phyloP scores from a whole-genome alignment of 306 rosid genomes.

The Begonia loranthoides region DNA sequence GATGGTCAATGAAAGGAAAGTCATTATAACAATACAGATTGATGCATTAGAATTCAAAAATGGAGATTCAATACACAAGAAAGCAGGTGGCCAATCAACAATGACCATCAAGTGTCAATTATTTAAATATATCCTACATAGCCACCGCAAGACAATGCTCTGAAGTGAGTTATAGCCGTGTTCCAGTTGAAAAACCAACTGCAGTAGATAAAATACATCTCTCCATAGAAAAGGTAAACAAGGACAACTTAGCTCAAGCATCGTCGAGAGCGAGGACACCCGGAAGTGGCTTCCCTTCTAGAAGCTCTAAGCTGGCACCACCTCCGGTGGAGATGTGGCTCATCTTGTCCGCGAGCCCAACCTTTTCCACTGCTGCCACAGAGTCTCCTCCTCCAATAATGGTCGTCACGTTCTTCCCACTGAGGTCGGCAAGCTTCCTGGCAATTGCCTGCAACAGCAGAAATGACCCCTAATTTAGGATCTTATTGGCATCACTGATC shows the following conservation, averaged over 20 bases:
- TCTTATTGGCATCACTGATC: too few species aligned
- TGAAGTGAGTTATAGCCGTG: not conserved
- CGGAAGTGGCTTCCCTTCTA: conserved; percentile 89
- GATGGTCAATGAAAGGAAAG: too few species aligned
- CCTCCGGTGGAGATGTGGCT: conserved; percentile 98
- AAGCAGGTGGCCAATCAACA: not conserved
- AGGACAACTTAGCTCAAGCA: conserved; percentile 28
- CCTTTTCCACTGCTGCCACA: conserved; percentile 96
- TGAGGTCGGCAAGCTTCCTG: conserved; percentile 79
- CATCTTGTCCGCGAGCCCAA: conserved; percentile 86
- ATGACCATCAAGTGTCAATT: not conserved
- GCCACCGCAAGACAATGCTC: conserved; percentile 1
- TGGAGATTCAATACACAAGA: not conserved
- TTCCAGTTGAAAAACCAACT: not conserved
- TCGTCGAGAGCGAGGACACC: conserved; percentile 88
- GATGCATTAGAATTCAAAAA: not conserved
- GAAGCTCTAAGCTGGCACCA: conserved; percentile 99
- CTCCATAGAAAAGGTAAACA: conserved; percentile 2
- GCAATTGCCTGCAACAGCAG: conserved; percentile 49
- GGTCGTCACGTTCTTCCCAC: conserved; percentile 79
- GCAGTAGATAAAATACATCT: not conserved
- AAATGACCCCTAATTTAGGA: not conserved
- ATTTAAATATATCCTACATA: not conserved
- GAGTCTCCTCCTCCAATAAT: conserved; percentile 98
- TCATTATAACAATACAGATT: not conserved